Base-by-base conservation (phyloP, 257 asterid species). In the Solanum neorickii region DNA sequence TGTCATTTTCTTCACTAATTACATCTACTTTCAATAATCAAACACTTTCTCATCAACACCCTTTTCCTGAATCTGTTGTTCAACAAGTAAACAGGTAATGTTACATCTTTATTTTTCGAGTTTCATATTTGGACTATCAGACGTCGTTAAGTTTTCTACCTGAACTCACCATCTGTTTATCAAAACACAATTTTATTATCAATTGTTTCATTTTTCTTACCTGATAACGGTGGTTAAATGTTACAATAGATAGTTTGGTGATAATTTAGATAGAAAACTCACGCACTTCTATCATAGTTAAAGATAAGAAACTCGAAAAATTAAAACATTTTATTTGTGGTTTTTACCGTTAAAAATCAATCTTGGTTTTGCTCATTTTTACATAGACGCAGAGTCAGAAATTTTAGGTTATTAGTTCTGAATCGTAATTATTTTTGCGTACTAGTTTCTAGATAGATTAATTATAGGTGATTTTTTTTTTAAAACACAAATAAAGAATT, bases 21-120 rank as follows among this genome's bases (percentile, higher is more conserved):
- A 44, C 7, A 29, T 83, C 87, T 15, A 72, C 16, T 27, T 47
- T 52, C 66, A 74, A 74, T 82, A 88, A 88, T 37, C 52, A 59
- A 46, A 83, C 80, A 41, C 89, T 89, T 31, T 68, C 87, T 18
- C 33, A 60, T 49, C 91, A 83, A 62, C 89, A 89, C 25, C 91
- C 89, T 35, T 31, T 60, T 77, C 91, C 91, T 83, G 89, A 89
- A 73, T 37, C 46, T 27, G 88, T 89, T 9, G 89, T 83, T 75
- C 91, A 66, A 73, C 86, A 83, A 56, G 86, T 89, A 13, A 83
- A 88, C 20, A 88, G 90, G 90, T 86, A 12, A 82, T 29, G 2
- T 65, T 65, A 65, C 9, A 16, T 65, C 66, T 74, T 39, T 75
- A 7, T 56, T 56, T 56, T 56, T 25, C 66, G 25, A 8, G 66